Evolutionary conservation across 768 basidiomycete species (phyloP).

Genomic region (Royoungia palumana): DNA sequence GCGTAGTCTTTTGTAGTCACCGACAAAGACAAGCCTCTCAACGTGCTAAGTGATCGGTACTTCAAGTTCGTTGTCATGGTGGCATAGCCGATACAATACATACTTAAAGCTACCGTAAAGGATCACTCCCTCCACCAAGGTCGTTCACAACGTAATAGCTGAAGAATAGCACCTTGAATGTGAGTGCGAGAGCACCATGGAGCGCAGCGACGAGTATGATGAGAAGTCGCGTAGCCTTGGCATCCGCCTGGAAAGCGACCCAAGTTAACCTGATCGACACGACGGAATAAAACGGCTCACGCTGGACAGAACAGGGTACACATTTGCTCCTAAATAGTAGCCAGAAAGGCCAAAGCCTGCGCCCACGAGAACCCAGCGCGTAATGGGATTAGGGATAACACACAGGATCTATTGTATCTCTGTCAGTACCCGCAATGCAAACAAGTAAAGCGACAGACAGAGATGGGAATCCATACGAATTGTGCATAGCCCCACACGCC

Average conservation of each 20-base stretch:
- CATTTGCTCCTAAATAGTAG: conserved; percentile 78
- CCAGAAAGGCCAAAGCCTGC: conserved; percentile 78
- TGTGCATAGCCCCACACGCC: conserved; percentile 79
- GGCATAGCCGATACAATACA: too few species aligned
- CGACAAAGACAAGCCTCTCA: too few species aligned
- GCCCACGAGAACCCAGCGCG: conserved; percentile 79
- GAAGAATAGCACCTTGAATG: conserved; percentile 76
- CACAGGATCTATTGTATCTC: conserved; percentile 63
- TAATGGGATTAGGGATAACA: conserved; percentile 76
- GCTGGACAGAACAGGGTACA: conserved; percentile 85
- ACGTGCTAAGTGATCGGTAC: too few species aligned
- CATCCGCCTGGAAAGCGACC: conserved; percentile 60
- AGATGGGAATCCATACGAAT: conserved; percentile 86
- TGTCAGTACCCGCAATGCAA: background rate
- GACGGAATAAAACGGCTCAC: conserved; percentile 43
- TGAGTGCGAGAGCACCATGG: conserved; percentile 77
- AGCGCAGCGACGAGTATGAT: conserved; percentile 72
- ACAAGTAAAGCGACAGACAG: conserved; percentile 45
- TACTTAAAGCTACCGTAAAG: conserved; percentile 14
- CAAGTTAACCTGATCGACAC: background rate
- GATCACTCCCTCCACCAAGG: conserved; percentile 30
- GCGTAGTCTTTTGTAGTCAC: too few species aligned
- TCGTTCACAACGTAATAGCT: conserved; percentile 48
- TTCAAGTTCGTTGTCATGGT: too few species aligned
- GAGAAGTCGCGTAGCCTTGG: conserved; percentile 79